Base-by-base conservation (phyloP, 768 basidiomycete genomes). In the Termitomyces sp. region DNA sequence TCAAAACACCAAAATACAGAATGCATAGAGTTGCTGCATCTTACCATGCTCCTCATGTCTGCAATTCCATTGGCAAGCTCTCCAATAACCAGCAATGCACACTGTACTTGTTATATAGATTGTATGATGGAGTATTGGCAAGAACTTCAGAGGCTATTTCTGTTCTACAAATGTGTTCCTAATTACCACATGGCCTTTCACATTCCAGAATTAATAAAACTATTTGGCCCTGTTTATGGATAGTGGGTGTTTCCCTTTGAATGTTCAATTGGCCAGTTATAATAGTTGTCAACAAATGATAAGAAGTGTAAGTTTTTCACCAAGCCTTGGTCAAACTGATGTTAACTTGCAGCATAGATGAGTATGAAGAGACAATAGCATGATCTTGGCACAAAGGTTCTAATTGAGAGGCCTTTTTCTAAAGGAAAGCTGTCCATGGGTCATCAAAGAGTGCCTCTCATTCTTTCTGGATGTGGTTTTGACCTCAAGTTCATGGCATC, bases 171-270 rank as follows among this genome's bases (percentile, higher is more conserved):
- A 0, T 62, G 55, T 52, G 36, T 59, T 12, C 69, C 63, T 0
- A 74, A 72, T 49, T 70, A 76, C 54, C 73, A 77, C 51, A 63
- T 67, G 46, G 68, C 68, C 0, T 45, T 75, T 31, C 74, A 77
- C 37, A 58, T 76, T 1, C 43, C 59, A 0, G 59, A 68, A 1
- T 75, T 72, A 43, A 50, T 76, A 1, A 10, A 29, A 9, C 56
- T 58, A 4, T 77, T 69, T 59, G 73, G 79, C 0, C 77, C 76
- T n/a, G 65, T 73, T 0, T 67, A 69, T 45, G 70, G 69, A 1
- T 80, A 76, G 79, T 79, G 76, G 74, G 65, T 68, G 2, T 79
- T 74, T 60, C 75, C 74, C 0, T 77, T 74, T 48, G 75, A 80
- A 56, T 56, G 67, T 0, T 59, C 74, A 11, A 79, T 80, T 53